Base-by-base conservation (phyloP, 768 basidiomycete species). In the Lactarius indigo region DNA sequence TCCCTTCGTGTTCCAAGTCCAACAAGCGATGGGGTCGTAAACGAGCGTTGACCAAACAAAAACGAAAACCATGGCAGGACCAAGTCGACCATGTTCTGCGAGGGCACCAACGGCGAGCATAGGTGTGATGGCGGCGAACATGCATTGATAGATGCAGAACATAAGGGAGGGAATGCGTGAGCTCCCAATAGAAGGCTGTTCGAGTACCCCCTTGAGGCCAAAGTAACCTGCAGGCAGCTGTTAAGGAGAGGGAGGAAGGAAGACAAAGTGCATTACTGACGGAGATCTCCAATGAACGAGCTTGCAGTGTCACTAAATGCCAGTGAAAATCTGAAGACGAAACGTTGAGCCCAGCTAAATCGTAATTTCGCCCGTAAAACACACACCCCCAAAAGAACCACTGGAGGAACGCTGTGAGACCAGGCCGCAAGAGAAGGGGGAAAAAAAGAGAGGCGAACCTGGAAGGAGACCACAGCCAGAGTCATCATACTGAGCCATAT, bases 21-120 rank as follows among this genome's bases (percentile, higher is more conserved):
- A 97, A 78, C 92, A 94, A 0, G 94, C 96, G 64, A 98, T 87
- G 2, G 95, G 94, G 73, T 96, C 90, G 77, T 98, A 98, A 18
- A 95, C 93, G 65, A 94, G 73, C 7, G 90, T 91, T 13, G 85
- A 81, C 96, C 96, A 98, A 59, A 86, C 73, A 73, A 98, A 98
- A 70, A 94, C 85, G 78, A 98, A 98, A 63, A 95, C 85, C 68
- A 96, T 84, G 44, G 91, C 78, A 1, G 96, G 96, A 1, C 94
- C 89, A 17, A 97, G 83, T 4, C 91, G 87, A 15, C 85, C 86
- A 57, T 94, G 91, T 73, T 98, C 96, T 10, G 94, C 94, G 63
- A 96, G 87, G 30, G 94, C 96, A 65, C 96, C 96, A 62, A 96
- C 82, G 39, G 94, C 94, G 65, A 96, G 85, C 73, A 94, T 90